Base-by-base conservation (phyloP, 2,329 filamentous ascomycete species). In the Exutisphaerella laricina region DNA sequence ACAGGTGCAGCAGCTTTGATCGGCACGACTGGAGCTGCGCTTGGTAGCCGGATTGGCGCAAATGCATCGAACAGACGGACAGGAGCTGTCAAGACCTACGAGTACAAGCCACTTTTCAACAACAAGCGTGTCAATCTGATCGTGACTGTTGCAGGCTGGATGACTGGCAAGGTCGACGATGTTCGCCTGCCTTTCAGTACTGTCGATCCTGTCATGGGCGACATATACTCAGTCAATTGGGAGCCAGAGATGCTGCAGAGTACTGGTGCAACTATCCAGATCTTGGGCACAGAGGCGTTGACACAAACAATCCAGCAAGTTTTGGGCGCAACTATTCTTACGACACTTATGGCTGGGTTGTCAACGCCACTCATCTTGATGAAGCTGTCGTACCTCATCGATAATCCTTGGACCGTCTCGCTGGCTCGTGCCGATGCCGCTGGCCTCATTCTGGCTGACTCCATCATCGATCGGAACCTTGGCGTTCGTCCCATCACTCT, bases 261-360 rank as follows among this genome's bases (percentile, higher is more conserved):
- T 66, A 98, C 96, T 83, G 92, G 92, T 77, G 87, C 92, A 63
- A 98, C 92, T 33, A 97, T 98, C 59, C 96, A 96, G 58, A 97
- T 98, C 66, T 72, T 98, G 51, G 92, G 92, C 45, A 98, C 92
- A 23, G 92, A 98, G 79, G 92, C 92, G 58, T 79, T 98, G 48
- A 96, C 92, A 0, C 88, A 95, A 76, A 89, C 90, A 50, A 78
- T 98, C 21, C 92, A 98, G 69, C 92, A 97, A 75, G 81, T 97
- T 5, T 74, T 98, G 9, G 92, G 86, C 31, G 92, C 80, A 59
- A 97, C 92, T 0, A 83, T 98, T 39, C 72, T 98, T 12, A 80
- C 89, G 39, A 80, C 84, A 53, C 72, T 98, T 22, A 97, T 98
- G 90, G 84, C 89, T 29, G 88, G 89, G 23, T 72, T 98, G 39